These are phyloP conservation scores for Coemansia sp. DNA, from an alignment of 192 early-diverging fungal species.

Conservation along the genomic window DNA sequence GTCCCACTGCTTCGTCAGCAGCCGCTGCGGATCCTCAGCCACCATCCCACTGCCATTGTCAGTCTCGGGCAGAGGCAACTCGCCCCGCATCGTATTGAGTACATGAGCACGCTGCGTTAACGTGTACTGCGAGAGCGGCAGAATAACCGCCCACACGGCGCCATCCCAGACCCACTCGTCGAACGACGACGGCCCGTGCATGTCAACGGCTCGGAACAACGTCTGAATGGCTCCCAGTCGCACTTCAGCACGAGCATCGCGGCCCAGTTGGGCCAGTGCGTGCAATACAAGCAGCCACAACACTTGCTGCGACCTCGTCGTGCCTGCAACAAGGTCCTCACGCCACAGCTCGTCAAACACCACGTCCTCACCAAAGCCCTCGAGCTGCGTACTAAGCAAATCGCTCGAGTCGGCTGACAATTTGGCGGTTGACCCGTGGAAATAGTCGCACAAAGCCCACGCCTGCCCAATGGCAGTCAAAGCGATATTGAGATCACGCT, in stretches of 20 bases:
- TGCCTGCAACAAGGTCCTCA: slow-evolving; percentile 24
- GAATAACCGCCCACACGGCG: slow-evolving; percentile 84
- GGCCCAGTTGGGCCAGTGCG: slow-evolving; percentile 79
- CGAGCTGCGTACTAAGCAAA: background rate
- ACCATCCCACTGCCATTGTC: slow-evolving; percentile 40
- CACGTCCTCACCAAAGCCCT: background rate
- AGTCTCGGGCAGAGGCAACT: background rate
- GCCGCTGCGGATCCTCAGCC: slow-evolving; percentile 42
- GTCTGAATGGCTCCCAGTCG: slow-evolving; percentile 94
- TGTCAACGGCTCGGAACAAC: slow-evolving; percentile 88
- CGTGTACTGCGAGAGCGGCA: slow-evolving; percentile 63
- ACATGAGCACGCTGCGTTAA: slow-evolving; percentile 28
- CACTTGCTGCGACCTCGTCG: slow-evolving; percentile 44
- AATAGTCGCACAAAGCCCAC: slow-evolving; percentile 91
- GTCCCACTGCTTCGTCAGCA: slow-evolving; percentile 50
- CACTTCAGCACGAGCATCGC: slow-evolving; percentile 83
- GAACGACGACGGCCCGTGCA: slow-evolving; percentile 78
- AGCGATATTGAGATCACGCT: slow-evolving; percentile 90
- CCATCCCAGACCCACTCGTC: slow-evolving; percentile 77
- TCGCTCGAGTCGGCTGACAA: background rate
- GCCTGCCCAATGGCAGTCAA: slow-evolving; percentile 89
- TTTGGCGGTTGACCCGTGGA: slow-evolving; percentile 50
- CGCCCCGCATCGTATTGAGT: slow-evolving; percentile 9
- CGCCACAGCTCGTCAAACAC: slow-evolving; percentile 22
- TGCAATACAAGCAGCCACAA: slow-evolving; percentile 92